phyloP scores from a whole-genome alignment of 805 yeast species.

The Torulaspora quercuum region DNA sequence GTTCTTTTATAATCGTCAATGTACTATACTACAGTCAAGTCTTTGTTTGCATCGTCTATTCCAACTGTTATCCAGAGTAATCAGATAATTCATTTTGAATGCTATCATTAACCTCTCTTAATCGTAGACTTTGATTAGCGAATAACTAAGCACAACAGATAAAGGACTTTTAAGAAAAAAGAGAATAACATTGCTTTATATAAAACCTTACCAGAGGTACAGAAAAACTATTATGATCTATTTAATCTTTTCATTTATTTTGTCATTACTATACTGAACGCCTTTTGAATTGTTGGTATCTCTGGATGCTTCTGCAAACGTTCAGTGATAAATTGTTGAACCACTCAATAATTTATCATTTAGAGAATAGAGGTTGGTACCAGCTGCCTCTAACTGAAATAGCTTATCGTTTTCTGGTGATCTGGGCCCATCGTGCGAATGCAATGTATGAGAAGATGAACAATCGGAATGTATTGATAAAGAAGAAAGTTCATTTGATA shows the following conservation, averaged over 20 bases:
- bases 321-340: slow-evolving; percentile 19
- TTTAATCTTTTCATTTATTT: too few species aligned
- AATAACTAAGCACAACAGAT: too few species aligned
- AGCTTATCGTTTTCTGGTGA: slow-evolving; percentile 6
- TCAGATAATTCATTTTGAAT: too few species aligned
- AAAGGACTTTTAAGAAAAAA: background rate
- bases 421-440: slow-evolving; percentile 10
- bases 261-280: background rate
- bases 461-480: slow-evolving; percentile 14
- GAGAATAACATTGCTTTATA: slow-evolving; percentile 1
- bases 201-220: background rate
- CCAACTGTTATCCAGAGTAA: too few species aligned
- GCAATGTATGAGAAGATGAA: slow-evolving; percentile 13
- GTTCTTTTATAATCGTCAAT: too few species aligned
- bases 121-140: too few species aligned
- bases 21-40: too few species aligned
- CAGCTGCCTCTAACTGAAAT: slow-evolving; percentile 1
- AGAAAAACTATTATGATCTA: too few species aligned
- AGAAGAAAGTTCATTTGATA: slow-evolving; percentile 13
- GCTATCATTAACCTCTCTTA: too few species aligned
- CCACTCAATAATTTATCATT: slow-evolving; percentile 20
- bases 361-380: slow-evolving; percentile 19
- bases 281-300: background rate
- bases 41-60: too few species aligned
- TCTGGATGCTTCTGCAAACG: too few species aligned